Conservation (phyloP, 805 yeast genomes). For the Lipomyces lipofer region DNA sequence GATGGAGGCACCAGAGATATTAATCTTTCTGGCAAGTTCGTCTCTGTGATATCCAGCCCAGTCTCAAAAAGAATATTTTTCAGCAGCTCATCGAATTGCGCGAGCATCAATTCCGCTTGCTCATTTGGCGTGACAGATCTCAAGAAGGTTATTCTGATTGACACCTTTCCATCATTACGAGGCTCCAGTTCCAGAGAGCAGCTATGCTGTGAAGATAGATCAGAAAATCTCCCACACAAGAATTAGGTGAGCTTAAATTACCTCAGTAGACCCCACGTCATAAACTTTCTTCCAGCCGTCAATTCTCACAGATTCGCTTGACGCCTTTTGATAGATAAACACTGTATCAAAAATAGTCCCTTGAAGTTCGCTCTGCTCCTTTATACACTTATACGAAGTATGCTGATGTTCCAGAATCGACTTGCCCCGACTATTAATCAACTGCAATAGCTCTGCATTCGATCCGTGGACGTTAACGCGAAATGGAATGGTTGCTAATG, state of each 20-base stretch:
- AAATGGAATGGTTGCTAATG: slow-evolving; percentile 30
- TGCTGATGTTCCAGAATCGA: slow-evolving; percentile 21
- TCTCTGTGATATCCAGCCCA: background rate
- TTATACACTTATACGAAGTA: slow-evolving; percentile 22
- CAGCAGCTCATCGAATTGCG: slow-evolving; percentile 22
- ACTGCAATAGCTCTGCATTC: slow-evolving; percentile 12
- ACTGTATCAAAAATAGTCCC: slow-evolving; percentile 27
- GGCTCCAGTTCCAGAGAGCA: slow-evolving; percentile 28
- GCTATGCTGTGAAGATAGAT: slow-evolving; percentile 1
- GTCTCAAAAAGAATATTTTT: slow-evolving; percentile 2
- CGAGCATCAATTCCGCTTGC: slow-evolving; percentile 25
- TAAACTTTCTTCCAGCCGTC: slow-evolving; percentile 6
- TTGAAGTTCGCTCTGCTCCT: background rate
- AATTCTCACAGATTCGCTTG: background rate
- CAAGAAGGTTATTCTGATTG: background rate
- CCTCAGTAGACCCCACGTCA: slow-evolving; percentile 22
- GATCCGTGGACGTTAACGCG: slow-evolving; percentile 20
- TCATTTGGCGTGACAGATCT: slow-evolving; percentile 10
- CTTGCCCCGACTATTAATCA: slow-evolving; percentile 3
- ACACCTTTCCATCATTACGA: background rate
- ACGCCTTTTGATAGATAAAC: slow-evolving; percentile 24
- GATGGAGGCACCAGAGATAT: slow-evolving; percentile 13
- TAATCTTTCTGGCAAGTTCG: slow-evolving; percentile 6
- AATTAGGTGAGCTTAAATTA: too few relatives aligned
- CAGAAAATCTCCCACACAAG: background rate